These are phyloP conservation scores for Diaporthe nobilis DNA, from an alignment of 2,329 filamentous ascomycete genomes.

Conservation along the genomic window DNA sequence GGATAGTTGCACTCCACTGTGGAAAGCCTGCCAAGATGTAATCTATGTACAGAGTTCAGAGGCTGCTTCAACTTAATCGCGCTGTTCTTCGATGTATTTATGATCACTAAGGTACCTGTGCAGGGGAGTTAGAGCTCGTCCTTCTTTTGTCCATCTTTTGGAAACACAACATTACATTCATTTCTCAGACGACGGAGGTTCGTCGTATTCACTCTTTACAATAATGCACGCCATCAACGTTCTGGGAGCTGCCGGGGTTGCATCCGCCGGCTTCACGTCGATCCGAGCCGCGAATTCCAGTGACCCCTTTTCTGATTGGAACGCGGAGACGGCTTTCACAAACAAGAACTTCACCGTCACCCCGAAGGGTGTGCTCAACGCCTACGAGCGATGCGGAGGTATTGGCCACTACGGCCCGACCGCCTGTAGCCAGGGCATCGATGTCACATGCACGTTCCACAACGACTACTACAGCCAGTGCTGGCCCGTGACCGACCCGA, in stretches of 20 bases:
- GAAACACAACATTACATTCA: neutral
- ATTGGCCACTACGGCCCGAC: constrained; percentile 7
- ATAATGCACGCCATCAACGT: neutral
- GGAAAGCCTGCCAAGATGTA: neutral
- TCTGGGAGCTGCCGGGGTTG: neutral
- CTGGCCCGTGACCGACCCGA: neutral
- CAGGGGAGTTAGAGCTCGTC: neutral
- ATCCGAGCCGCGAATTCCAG: neutral
- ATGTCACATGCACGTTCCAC: neutral
- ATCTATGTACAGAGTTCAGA: neutral
- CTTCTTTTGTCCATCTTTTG: neutral
- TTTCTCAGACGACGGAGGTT: neutral
- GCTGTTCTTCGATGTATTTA: constrained; percentile 8
- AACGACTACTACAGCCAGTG: constrained; percentile 2
- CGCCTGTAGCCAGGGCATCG: neutral
- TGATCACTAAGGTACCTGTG: neutral
- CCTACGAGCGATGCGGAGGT: constrained; percentile 9
- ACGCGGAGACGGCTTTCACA: neutral
- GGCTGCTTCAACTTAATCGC: neutral
- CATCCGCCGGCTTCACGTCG: neutral
- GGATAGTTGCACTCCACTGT: neutral
- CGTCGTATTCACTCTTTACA: neutral
- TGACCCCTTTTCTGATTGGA: neutral
- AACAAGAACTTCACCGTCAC: constrained; percentile 1
- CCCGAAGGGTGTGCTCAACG: neutral